Percentiles rank a stretch among this genome's conserved stretches.
phyloP scores from a whole-genome alignment of 495 filamentous ascomycete genomes.

The Lentithecium fluviatile region DNA sequence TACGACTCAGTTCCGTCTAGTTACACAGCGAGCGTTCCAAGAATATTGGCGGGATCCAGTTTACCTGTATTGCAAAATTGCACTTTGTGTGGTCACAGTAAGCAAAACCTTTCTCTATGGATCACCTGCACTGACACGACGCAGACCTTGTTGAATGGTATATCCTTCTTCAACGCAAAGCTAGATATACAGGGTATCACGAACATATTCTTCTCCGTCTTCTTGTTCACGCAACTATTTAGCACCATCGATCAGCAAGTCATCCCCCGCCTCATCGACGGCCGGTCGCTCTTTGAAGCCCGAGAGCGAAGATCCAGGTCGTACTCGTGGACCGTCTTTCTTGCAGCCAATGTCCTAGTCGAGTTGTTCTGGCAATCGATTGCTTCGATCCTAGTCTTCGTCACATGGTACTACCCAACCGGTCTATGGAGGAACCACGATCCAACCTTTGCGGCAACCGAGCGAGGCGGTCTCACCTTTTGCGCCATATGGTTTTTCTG shows the following conservation, averaged over 20 bases:
- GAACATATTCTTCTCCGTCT: slow-evolving; percentile 17
- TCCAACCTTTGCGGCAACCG: not conserved
- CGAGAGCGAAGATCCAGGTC: slow-evolving; percentile 16
- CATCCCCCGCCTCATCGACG: slow-evolving; percentile 4
- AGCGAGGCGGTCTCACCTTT: slow-evolving; percentile 14
- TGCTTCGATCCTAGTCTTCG: slow-evolving; percentile 8
- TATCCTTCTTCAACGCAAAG: slow-evolving; percentile 2
- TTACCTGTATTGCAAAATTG: slow-evolving; percentile 14
- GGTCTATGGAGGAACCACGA: slow-evolving; percentile 14
- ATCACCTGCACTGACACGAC: not conserved
- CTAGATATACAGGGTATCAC: slow-evolving; percentile 53
- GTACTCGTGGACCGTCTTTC: slow-evolving; percentile 17
- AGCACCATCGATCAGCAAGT: slow-evolving; percentile 18
- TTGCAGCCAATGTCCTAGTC: slow-evolving; percentile 60
- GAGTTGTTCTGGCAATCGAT: slow-evolving; percentile 53
- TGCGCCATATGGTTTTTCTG: slow-evolving; percentile 14
- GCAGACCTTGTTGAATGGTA: slow-evolving; percentile 11
- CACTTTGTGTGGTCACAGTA: slow-evolving; percentile 16
- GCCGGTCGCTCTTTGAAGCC: slow-evolving; percentile 12
- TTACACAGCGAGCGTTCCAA: not conserved
- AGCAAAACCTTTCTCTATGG: not conserved
- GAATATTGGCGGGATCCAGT: slow-evolving; percentile 18
- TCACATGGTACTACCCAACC: slow-evolving; percentile 16
- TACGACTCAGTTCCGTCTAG: not conserved
- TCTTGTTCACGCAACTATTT: slow-evolving; percentile 14